Base-by-base conservation (phyloP, 2,329 filamentous ascomycete species). In the Pyrenophora seminiperda region DNA sequence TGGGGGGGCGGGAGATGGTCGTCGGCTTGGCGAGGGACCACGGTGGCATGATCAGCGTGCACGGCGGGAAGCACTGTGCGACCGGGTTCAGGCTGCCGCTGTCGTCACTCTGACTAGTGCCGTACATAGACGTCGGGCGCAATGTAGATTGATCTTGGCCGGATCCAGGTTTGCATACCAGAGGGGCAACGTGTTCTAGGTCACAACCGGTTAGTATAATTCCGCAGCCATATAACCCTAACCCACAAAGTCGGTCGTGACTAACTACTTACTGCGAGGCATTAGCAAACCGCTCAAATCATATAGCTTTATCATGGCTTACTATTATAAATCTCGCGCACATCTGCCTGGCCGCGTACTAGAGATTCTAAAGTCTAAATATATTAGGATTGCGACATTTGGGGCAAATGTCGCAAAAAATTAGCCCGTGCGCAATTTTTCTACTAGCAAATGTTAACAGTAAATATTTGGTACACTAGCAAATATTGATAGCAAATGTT, bases 21-120 rank as follows among this genome's bases (percentile, higher is more conserved):
- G 32, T 49, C 24, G 47, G 47, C 24, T 34, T 49, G 19, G 15
- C 30, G 22, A 43, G 39, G 27, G 32, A 36, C 39, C 46, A 36
- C 17, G 46, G 46, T 5, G 46, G 46, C 30, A 49, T 36, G 31
- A 49, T 41, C 3, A 49, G 38, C 11, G 46, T 49, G 32, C 46
- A 49, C 22, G 46, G 46, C 32, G 40, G 39, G 18, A 36, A 30
- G 15, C 46, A 49, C 15, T 30, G 11, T 11, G 32, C 33, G 20
- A 41, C 45, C 9, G 37, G 45, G 30, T 47, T 41, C 3, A 38
- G 45, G 7, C 14, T 15, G 14, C 41, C 19, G n/a, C n/a, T n/a
- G n/a, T n/a, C n/a, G n/a, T n/a, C n/a, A n/a, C n/a, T n/a, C n/a
- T n/a, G n/a, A n/a, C n/a, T n/a, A n/a, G n/a, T n/a, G n/a, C n/a